These are phyloP conservation scores for Takashimella tepidaria DNA, from an alignment of 1,284 basidiomycete species.

Conservation along the genomic window DNA sequence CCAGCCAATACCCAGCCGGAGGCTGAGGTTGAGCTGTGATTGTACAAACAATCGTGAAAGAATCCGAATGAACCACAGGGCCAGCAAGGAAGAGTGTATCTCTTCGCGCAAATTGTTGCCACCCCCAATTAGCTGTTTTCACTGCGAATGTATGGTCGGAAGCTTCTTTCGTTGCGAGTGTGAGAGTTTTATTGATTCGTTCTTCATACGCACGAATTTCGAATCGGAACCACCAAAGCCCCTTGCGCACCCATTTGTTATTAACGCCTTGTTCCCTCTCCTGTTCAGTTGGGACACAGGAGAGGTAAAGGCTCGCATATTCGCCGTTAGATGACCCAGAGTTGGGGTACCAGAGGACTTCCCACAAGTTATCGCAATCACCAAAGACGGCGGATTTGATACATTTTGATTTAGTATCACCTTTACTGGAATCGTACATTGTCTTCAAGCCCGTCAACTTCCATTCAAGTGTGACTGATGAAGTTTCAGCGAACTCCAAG, in stretches of 20 bases:
- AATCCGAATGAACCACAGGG: conserved; percentile 55
- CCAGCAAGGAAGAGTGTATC: conserved; percentile 66
- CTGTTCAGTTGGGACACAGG: conserved; percentile 71
- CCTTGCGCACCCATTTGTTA: conserved; percentile 73
- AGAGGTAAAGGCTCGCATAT: conserved; percentile 69
- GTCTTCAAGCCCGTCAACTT: conserved; percentile 60
- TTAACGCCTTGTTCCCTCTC: conserved; percentile 65
- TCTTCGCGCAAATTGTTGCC: conserved; percentile 68
- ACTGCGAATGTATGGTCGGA: conserved; percentile 76
- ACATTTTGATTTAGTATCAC: conserved; percentile 47
- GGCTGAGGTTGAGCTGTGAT: conserved; percentile 64
- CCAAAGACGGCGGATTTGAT: conserved; percentile 48
- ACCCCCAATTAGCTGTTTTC: conserved; percentile 80
- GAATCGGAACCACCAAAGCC: conserved; percentile 75
- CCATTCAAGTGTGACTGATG: conserved; percentile 68
- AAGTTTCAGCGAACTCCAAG: conserved; percentile 54
- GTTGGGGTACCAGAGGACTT: conserved; percentile 77
- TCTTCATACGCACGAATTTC: conserved; percentile 58
- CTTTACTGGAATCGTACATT: conserved; percentile 62
- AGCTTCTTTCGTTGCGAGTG: conserved; percentile 64
- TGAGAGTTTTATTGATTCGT: conserved; percentile 21
- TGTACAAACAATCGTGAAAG: conserved; percentile 70
- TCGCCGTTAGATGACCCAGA: conserved; percentile 57
- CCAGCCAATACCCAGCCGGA: conserved; percentile 52
- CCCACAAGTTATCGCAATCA: conserved; percentile 44